phyloP scores from a whole-genome alignment of 139 green algal species.

The Ettlia oleoabundans region DNA sequence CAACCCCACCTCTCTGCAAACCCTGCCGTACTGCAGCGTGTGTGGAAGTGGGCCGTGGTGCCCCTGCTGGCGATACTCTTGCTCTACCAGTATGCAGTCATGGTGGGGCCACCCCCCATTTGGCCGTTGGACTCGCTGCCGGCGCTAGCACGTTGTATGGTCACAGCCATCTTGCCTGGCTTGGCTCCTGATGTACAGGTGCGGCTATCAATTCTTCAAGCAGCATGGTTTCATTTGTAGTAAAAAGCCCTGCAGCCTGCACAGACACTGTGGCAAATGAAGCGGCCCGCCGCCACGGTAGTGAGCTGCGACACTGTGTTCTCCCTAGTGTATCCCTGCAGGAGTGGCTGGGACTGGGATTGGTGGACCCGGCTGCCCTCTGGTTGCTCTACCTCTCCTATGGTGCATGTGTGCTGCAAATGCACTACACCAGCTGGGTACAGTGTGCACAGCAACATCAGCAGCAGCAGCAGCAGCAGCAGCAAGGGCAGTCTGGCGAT shows the following conservation, averaged over 20 bases:
- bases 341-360: constrained; percentile 57
- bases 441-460: neutral
- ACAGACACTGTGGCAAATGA: neutral
- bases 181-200: neutral
- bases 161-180: neutral
- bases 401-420: constrained; percentile 27
- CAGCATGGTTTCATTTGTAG: no score
- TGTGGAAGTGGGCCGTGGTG: constrained; percentile 49
- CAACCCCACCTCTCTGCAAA: neutral
- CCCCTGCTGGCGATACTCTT: constrained; percentile 50
- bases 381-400: constrained; percentile 62
- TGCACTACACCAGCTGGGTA: constrained; percentile 29
- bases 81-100: constrained; percentile 57
- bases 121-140: neutral
- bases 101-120: constrained; percentile 46
- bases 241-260: neutral
- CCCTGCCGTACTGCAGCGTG: neutral
- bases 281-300: no score
- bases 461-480: neutral
- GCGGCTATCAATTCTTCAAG: no score
- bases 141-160: neutral
- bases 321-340: neutral
- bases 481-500: no score
- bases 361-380: constrained; percentile 33
- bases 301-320: no score